A percentile compares a stretch with the other conserved stretches of the same genome.
Evolutionary conservation across 805 yeast species (phyloP).

Genomic region (Wickerhamomyces canadensis): DNA sequence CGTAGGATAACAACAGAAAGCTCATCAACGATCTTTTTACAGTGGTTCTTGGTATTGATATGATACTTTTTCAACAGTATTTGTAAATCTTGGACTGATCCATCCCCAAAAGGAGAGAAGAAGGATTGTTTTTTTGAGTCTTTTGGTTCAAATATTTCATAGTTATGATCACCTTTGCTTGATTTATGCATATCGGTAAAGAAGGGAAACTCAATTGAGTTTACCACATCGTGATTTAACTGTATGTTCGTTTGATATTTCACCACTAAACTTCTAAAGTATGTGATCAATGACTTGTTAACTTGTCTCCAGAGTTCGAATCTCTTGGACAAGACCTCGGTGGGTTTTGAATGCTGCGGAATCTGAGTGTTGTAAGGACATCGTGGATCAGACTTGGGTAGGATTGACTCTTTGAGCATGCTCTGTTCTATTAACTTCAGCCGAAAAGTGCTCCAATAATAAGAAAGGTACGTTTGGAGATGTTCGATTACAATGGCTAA

Average conservation of each 20-base stretch:
- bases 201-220: constrained; percentile 54
- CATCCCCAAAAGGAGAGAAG: constrained; percentile 65
- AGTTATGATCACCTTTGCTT: constrained; percentile 1
- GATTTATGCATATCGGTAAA: constrained; percentile 21
- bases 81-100: constrained; percentile 81
- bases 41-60: constrained; percentile 51
- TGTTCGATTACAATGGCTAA: too few relatives aligned
- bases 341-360: constrained; percentile 66
- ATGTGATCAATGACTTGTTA: constrained; percentile 67
- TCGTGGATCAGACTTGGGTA: constrained; percentile 16
- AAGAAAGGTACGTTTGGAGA: too few relatives aligned
- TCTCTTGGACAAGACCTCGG: constrained; percentile 76
- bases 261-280: constrained; percentile 75
- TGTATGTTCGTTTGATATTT: constrained; percentile 79
- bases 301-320: constrained; percentile 84
- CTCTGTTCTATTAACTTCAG: too few relatives aligned
- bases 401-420: constrained; percentile 13
- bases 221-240: constrained; percentile 77
- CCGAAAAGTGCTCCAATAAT: too few relatives aligned
- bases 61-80: constrained; percentile 64
- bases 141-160: constrained; percentile 31
- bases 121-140: constrained; percentile 36
- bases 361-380: constrained; percentile 42
- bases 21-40: constrained; percentile 50
- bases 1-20: constrained; percentile 60